Evolutionary conservation across 768 basidiomycete species (phyloP), one percentile per base, ranked within the genome.

Genomic region (Lactifluus subvellereus): DNA sequence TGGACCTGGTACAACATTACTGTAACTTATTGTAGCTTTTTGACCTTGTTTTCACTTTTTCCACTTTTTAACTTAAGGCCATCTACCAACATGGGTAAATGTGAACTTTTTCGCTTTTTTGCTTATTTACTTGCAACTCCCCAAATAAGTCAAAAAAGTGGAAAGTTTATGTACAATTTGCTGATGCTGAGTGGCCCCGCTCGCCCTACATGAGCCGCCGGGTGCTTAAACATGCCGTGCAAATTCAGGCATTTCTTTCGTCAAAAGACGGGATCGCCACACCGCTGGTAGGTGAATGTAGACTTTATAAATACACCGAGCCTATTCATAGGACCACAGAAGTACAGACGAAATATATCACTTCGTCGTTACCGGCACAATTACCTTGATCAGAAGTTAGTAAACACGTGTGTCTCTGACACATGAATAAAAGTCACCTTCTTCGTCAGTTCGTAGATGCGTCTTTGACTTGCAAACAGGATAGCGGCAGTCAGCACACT

Each of bases 401-500:
- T 5, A 13, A 38, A 14, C 18, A 13, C 14, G 9, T 7, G 2
- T 18, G 13, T 10, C 33, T 32, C 32, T 55, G 54, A 45, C 43
- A 61, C 13, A 9, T 30, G 42, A 48, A 55, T 9, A 8, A 40
- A 3, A n/a, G 14, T 27, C 47, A 79, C 78, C 76, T 76, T 71
- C 70, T 84, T 89, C 13, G 83, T 85, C n/a, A 86, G 64, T 68
- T 90, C 87, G 61, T 86, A 91, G 59, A 91, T 84, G 66, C 93
- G 81, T 69, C 87, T 82, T 74, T 98, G 96, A 7, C 89, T 84
- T 14, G 87, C 89, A 71, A 98, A 98, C 67, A 98, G 80, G 68
- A 98, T 92, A 6, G 94, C 93, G 16, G 94, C 94, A 8, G 94
- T 96, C 54, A 98, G 79, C 1, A 97, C 91, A 66, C 89, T 93